A percentile compares a stretch with the other conserved stretches of the same genome.
Conservation (phyloP, 768 basidiomycete genomes). For the Lentinula lateritia region DNA sequence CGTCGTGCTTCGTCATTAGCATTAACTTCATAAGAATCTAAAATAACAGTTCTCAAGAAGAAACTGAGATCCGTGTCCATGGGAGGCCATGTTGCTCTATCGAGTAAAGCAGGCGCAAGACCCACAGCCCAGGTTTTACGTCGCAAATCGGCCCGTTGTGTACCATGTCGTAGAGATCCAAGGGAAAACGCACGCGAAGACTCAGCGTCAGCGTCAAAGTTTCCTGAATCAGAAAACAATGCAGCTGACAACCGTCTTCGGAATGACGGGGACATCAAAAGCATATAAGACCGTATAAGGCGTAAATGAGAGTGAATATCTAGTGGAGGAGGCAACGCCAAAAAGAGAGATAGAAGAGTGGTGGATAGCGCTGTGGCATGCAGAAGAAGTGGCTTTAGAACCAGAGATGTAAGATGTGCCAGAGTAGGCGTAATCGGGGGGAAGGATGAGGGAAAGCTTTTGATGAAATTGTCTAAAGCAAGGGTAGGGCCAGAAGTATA, state of each 20-base stretch:
- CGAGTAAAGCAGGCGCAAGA: slow-evolving; percentile 64
- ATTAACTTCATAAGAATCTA: slow-evolving; percentile 60
- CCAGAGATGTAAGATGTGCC: slow-evolving; percentile 52
- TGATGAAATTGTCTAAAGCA: slow-evolving; percentile 43
- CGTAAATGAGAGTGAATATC: slow-evolving; percentile 62
- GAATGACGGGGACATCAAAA: slow-evolving; percentile 70
- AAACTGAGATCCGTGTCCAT: slow-evolving; percentile 82
- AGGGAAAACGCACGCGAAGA: slow-evolving; percentile 8
- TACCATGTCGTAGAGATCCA: slow-evolving; percentile 24
- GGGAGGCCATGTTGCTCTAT: slow-evolving; percentile 80
- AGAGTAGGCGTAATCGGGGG: slow-evolving; percentile 65
- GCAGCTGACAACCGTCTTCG: slow-evolving; percentile 63
- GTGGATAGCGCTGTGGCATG: slow-evolving; percentile 63
- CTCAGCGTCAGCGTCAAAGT: slow-evolving; percentile 30
- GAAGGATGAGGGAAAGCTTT: slow-evolving; percentile 49
- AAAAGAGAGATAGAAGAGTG: slow-evolving; percentile 61
- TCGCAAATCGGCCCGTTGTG: slow-evolving; percentile 19
- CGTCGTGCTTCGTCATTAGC: slow-evolving; percentile 27
- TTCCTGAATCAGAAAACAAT: slow-evolving; percentile 71
- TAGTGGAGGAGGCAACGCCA: slow-evolving; percentile 58
- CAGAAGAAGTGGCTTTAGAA: slow-evolving; percentile 53
- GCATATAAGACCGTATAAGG: slow-evolving; percentile 69
- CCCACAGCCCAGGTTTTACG: slow-evolving; percentile 59
- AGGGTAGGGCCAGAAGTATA: slow-evolving; percentile 19
- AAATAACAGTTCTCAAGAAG: slow-evolving; percentile 76